Conservation (phyloP, 2,329 filamentous ascomycete species). For the Talaromyces sp. region DNA sequence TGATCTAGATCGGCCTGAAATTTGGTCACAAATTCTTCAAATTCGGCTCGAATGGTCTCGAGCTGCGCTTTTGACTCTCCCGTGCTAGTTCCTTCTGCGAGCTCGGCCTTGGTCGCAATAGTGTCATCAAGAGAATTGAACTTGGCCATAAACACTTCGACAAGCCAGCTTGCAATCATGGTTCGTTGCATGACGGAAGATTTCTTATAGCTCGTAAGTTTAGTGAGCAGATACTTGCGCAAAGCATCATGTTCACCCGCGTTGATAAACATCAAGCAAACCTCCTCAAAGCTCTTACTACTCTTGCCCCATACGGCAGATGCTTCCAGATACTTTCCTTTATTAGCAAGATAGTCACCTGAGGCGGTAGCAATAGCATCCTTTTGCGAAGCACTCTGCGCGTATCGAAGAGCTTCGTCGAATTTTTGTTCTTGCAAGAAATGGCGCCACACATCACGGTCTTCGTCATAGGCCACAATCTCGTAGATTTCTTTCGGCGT, state of each 20-base stretch:
- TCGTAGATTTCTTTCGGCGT: conserved; percentile 90
- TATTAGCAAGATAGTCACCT: conserved; percentile 79
- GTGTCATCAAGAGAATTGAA: conserved; percentile 92
- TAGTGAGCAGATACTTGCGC: conserved; percentile 82
- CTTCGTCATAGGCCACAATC: conserved; percentile 84
- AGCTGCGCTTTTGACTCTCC: conserved; percentile 67
- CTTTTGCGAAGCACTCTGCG: conserved; percentile 73
- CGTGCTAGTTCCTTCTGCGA: conserved; percentile 67
- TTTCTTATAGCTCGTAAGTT: conserved; percentile 77
- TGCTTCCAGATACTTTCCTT: conserved; percentile 79
- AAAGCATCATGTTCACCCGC: conserved; percentile 85
- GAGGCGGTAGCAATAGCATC: conserved; percentile 90
- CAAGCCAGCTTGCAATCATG: conserved; percentile 92
- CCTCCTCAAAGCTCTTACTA: conserved; percentile 95
- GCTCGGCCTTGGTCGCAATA: conserved; percentile 81
- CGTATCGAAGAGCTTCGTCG: conserved; percentile 80
- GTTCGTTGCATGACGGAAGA: conserved; percentile 83
- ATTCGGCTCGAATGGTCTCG: conserved; percentile 68
- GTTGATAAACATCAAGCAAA: conserved; percentile 86
- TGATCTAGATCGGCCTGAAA: conserved; percentile 84
- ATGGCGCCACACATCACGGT: conserved; percentile 90
- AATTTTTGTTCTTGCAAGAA: conserved; percentile 85
- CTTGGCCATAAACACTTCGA: conserved; percentile 97
- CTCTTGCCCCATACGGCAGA: conserved; percentile 90
- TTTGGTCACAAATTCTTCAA: conserved; percentile 79